A percentile compares a stretch with the other conserved stretches of the same genome.
Evolutionary conservation across 169 alveolate species (phyloP).

Genomic region (Plasmodium billcollinsi): DNA sequence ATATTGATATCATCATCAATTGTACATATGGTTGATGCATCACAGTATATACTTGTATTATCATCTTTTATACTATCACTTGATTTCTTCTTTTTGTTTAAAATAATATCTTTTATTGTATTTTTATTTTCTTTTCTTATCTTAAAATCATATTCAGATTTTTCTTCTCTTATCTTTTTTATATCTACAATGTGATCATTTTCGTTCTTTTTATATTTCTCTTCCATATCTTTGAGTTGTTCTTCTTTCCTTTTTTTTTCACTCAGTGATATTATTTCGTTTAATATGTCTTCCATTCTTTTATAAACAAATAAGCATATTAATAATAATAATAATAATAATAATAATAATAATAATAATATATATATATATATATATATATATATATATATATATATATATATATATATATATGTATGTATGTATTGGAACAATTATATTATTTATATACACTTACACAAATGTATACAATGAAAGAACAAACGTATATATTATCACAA

Average conservation of each 20-base stretch:
- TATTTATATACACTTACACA: no score
- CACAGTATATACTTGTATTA: slow-evolving; percentile 1
- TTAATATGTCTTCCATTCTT: slow-evolving; percentile 51
- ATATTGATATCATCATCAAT: slow-evolving; percentile 40
- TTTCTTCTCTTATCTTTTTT: not conserved
- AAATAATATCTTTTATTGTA: not conserved
- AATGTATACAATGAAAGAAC: no score
- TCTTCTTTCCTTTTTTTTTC: slow-evolving; percentile 31
- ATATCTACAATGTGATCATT: no score
- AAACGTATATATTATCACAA: no score
- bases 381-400: no score
- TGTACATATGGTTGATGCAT: slow-evolving; percentile 52
- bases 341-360: no score
- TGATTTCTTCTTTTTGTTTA: not conserved
- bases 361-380: not conserved
- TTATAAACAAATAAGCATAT: not conserved
- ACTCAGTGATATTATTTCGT: slow-evolving; percentile 47
- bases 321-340: not conserved
- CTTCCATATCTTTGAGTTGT: not conserved
- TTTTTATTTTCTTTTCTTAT: not conserved
- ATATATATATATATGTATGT: no score
- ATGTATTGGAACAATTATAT: no score
- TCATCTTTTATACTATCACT: not conserved
- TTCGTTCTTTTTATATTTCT: not conserved
- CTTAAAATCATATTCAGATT: not conserved